Base-by-base conservation (phyloP, 2,329 filamentous ascomycete genomes). In the Xenosphaeropsis pyriputrescens region DNA sequence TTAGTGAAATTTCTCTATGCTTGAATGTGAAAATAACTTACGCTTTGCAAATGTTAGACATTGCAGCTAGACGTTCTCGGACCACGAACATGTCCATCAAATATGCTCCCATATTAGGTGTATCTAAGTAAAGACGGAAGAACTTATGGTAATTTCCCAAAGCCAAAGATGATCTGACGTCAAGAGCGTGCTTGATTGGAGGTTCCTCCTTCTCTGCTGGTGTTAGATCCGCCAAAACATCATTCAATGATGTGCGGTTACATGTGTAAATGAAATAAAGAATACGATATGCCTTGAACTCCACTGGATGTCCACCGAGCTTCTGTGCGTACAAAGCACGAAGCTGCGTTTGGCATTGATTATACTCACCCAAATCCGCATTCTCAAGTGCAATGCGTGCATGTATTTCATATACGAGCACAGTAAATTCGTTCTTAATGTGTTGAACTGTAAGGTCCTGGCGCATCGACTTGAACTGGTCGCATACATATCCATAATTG, bases 321-420 rank as follows among this genome's bases (percentile, higher is more conserved):
- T 84, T 82, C 64, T 85, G 75, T 59, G 75, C 75, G 63, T 98
- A 96, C 53, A 98, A 68, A 47, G 82, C 85, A 61, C 85, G 85
- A 57, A 98, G 70, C 66, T 98, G 91, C 54, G 91, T 96, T 68
- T 98, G 91, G 63, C 91, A 98, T 72, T 98, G 91, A 68, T 98
- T 98, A 91, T 98, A 98, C 91, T 98, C 91, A 98, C 91, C 89
- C 68, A 96, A 75, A 69, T 98, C 91, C 64, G 84, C 86, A 72
- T 93, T 95, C 63, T 98, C 89, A 61, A 98, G 70, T 49, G 91
- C 91, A 63, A 98, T 96, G 43, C 91, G 80, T 46, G 89, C 91
- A 63, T 98, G 91, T 44, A 89, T 93, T 64, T 98, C 91, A 62
- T 98, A 98, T 35, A 95, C 91, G 45, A 74, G 81, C 46, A 96